These are phyloP conservation scores for Xylaria hypoxylon DNA, from an alignment of 2,329 filamentous ascomycete species.

Conservation along the genomic window DNA sequence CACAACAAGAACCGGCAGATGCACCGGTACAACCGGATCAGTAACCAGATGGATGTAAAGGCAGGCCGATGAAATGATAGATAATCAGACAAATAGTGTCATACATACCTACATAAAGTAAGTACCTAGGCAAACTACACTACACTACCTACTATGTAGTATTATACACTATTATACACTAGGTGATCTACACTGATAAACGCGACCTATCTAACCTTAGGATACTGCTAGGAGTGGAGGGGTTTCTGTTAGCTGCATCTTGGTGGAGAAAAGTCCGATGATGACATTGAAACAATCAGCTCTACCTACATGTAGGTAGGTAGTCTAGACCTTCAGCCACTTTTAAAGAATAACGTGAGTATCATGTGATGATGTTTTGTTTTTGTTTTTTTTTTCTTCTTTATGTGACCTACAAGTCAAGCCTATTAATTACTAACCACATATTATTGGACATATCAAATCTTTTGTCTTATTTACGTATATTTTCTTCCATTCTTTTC, in stretches of 20 bases:
- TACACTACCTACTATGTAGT: no score
- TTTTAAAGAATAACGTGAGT: neutral
- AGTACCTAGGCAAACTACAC: no score
- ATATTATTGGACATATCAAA: no score
- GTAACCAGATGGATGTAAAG: neutral
- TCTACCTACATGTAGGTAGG: no score
- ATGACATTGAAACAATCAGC: conserved; percentile 20
- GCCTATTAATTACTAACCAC: no score
- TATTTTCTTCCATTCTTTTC: no score
- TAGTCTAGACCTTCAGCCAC: conserved; percentile 16
- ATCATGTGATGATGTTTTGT: conserved; percentile 27
- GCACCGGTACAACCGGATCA: neutral
- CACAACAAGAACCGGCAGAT: conserved; percentile 23
- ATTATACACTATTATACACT: no score
- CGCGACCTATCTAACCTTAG: no score
- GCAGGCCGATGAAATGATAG: no score
- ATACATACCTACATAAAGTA: no score
- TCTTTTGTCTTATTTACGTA: neutral
- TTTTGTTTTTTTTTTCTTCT: neutral
- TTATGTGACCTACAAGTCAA: neutral
- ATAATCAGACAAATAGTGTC: no score
- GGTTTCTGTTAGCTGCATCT: conserved; percentile 15
- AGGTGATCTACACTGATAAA: neutral
- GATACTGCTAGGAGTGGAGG: no score
- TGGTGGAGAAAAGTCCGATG: conserved; percentile 27